Percentiles rank a stretch among this genome's conserved stretches.
These are phyloP conservation scores for Irpex sp. DNA, from an alignment of 1,284 basidiomycete species.

Conservation along the genomic window DNA sequence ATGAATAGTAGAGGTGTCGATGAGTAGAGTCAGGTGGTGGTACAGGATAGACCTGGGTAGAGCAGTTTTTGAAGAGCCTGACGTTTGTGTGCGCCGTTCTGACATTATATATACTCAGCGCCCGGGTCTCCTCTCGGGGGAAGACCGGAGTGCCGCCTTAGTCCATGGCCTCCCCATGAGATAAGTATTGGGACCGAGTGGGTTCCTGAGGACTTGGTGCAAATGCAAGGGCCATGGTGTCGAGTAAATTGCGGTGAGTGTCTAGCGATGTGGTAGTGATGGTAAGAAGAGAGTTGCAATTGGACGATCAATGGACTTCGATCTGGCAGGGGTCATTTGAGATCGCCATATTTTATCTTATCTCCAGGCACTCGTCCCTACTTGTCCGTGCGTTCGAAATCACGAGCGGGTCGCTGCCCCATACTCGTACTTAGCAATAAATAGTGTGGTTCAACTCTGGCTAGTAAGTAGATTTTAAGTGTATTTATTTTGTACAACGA, in stretches of 20 bases:
- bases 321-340: not conserved
- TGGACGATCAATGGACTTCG: not conserved
- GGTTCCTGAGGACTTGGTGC: not conserved
- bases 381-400: not conserved
- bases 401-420: too few species aligned
- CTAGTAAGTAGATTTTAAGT: too few species aligned
- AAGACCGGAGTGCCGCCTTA: not conserved
- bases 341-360: not conserved
- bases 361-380: not conserved
- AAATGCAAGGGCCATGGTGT: not conserved
- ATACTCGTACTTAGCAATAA: too few species aligned
- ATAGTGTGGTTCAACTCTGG: too few species aligned
- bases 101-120: conserved; percentile 1
- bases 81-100: not conserved
- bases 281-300: not conserved
- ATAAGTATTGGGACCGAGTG: not conserved
- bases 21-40: conserved; percentile 4
- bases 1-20: not conserved
- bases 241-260: not conserved
- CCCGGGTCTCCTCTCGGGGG: not conserved
- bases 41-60: conserved; percentile 6
- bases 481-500: too few species aligned
- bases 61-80: conserved; percentile 6
- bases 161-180: not conserved
- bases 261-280: too few species aligned